These are phyloP conservation scores for Cercospora janseana DNA, from an alignment of 2,329 filamentous ascomycete genomes.

Conservation along the genomic window DNA sequence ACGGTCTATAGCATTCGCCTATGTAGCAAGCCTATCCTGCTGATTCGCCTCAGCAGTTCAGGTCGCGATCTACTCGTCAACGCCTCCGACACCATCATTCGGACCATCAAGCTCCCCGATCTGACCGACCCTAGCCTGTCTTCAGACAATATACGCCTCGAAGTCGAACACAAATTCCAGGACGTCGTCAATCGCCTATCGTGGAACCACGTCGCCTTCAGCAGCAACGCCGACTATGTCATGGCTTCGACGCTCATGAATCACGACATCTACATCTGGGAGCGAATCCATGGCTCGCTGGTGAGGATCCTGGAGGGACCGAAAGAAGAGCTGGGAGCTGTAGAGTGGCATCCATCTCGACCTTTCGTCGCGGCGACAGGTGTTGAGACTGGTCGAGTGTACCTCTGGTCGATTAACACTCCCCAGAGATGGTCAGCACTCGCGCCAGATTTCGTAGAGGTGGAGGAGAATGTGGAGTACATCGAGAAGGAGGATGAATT, in stretches of 20 bases:
- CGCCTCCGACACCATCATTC: slow-evolving; percentile 89
- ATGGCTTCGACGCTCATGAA: slow-evolving; percentile 97
- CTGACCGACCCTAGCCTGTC: slow-evolving; percentile 63
- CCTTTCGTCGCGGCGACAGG: slow-evolving; percentile 88
- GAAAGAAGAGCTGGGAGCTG: slow-evolving; percentile 91
- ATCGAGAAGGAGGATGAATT: slow-evolving; percentile 96
- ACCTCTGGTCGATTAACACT: slow-evolving; percentile 92
- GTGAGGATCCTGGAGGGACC: slow-evolving; percentile 96
- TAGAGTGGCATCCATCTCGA: slow-evolving; percentile 92
- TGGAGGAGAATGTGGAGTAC: slow-evolving; percentile 98
- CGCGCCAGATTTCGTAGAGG: slow-evolving; percentile 93
- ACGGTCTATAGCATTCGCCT: slow-evolving; percentile 89
- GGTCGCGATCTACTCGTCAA: slow-evolving; percentile 89
- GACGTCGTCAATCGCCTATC: slow-evolving; percentile 92
- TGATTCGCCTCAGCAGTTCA: slow-evolving; percentile 77
- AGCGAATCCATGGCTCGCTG: slow-evolving; percentile 85
- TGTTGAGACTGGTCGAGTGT: slow-evolving; percentile 87
- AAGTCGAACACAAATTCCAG: slow-evolving; percentile 96
- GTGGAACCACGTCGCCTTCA: slow-evolving; percentile 98
- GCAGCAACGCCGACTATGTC: slow-evolving; percentile 90
- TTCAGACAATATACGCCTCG: slow-evolving; percentile 79
- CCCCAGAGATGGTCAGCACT: slow-evolving; percentile 97
- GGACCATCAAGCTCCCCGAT: slow-evolving; percentile 87
- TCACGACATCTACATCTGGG: slow-evolving; percentile 98
- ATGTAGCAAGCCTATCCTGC: slow-evolving; percentile 82